Evolutionary conservation across 108 stramenopile species (phyloP), one percentile per base, ranked within the genome.

Genomic region (Fragilariopsis cylindrus): DNA sequence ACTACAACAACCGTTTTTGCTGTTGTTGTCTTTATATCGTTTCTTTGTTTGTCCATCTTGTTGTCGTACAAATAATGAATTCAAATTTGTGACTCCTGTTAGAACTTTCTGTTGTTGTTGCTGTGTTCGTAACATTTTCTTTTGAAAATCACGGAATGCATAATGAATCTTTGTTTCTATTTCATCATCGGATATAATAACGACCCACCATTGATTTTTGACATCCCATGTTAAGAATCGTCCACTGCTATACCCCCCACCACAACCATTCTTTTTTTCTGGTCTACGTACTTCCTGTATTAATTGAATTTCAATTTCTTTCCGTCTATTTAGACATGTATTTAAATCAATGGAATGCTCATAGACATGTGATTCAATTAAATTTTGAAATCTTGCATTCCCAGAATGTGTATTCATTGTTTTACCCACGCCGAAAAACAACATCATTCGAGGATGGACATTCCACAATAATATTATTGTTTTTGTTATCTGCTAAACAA

Each of bases 391-490:
- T 8, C 5, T 52, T 4, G 46, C 67, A 52, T 68, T 68, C 12
- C 67, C 67, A 30, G 67, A 48, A 52, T 68, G 67, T 3, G 43
- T 3, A n/a, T 52, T 68, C 49, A 50, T 12, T 12, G 49, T 9
- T 48, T 52, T 68, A 15, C 67, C 67, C 67, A n/a, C 48, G 16
- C 3, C 67, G 42, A 68, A 68, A 68, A 50, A 68, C 7, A n/a
- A 68, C 67, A 50, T 68, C 67, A 18, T 45, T 52, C 30, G 49
- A 50, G 0, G 40, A 21, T 7, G 67, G 67, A 18, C 67, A 68
- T 40, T 68, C 67, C 15, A 68, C 67, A 52, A 52, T 18, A 12
- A 47, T 15, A 11, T 13, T 16, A 13, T 13, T 48, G 0, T 21
- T 11, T 18, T 30, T 30, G 30, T 30, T 30, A 2, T 30, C 30